These are phyloP conservation scores for Cladosporium sp. DNA, from an alignment of 2,329 filamentous ascomycete species.

Conservation along the genomic window DNA sequence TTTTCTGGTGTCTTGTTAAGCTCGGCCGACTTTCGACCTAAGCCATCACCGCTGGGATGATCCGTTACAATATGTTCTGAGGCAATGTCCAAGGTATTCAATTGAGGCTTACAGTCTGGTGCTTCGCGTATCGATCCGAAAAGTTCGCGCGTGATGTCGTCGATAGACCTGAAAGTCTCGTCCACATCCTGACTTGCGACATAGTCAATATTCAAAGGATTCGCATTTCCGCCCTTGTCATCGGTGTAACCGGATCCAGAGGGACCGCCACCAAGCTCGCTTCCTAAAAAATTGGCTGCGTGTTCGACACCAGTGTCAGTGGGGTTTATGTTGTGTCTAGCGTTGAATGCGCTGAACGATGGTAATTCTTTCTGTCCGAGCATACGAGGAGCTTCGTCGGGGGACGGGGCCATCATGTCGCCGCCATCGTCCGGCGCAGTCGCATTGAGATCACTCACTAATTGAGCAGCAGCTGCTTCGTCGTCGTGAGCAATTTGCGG, in stretches of 20 bases:
- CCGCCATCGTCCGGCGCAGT: background rate
- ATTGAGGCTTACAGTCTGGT: slow-evolving; percentile 20
- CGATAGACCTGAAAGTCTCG: slow-evolving; percentile 17
- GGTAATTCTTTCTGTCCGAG: background rate
- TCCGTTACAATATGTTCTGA: slow-evolving; percentile 15
- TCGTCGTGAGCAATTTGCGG: background rate
- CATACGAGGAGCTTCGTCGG: background rate
- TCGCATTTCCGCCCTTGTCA: background rate
- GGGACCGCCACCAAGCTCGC: slow-evolving; percentile 9
- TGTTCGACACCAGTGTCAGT: slow-evolving; percentile 3
- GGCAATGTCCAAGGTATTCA: background rate
- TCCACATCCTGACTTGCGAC: slow-evolving; percentile 14
- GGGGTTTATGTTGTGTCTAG: background rate
- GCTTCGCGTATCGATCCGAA: slow-evolving; percentile 18
- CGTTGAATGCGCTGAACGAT: slow-evolving; percentile 5
- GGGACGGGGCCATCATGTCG: background rate
- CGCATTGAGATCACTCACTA: background rate
- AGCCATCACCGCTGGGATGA: slow-evolving; percentile 10
- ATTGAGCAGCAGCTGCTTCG: background rate
- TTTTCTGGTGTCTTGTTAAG: background rate
- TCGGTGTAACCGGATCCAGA: slow-evolving; percentile 10
- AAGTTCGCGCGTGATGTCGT: slow-evolving; percentile 17
- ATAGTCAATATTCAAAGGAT: background rate
- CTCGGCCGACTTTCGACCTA: slow-evolving; percentile 6
- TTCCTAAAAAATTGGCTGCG: slow-evolving; percentile 18